These are phyloP conservation scores for Ophiostoma fasciatum DNA, from an alignment of 2,329 filamentous ascomycete species.

Conservation along the genomic window DNA sequence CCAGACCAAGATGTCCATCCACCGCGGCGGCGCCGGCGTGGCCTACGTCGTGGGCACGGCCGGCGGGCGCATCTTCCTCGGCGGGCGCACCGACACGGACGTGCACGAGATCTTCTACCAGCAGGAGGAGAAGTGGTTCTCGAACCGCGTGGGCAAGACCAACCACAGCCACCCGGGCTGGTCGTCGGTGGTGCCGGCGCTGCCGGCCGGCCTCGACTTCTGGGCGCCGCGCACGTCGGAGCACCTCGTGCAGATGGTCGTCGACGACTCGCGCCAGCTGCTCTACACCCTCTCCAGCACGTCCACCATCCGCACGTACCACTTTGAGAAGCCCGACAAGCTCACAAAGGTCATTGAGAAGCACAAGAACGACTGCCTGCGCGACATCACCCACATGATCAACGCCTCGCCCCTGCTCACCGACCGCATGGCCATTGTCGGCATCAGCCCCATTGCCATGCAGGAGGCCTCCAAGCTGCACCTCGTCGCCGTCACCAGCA, in stretches of 20 bases:
- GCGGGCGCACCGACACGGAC: constrained; percentile 65
- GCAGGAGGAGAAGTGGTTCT: constrained; percentile 95
- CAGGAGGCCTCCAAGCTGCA: constrained; percentile 71
- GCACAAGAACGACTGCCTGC: constrained; percentile 43
- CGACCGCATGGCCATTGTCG: constrained; percentile 58
- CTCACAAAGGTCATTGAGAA: constrained; percentile 52
- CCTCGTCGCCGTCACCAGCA: constrained; percentile 78
- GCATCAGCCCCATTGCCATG: constrained; percentile 71
- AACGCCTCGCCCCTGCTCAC: constrained; percentile 56
- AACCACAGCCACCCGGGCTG: constrained; percentile 72
- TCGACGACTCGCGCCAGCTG: constrained; percentile 78
- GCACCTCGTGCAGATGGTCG: constrained; percentile 60
- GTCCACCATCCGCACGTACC: constrained; percentile 83
- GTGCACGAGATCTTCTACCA: constrained; percentile 93
- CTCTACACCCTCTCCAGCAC: constrained; percentile 81
- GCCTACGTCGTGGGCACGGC: constrained; percentile 67
- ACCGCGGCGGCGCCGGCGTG: constrained; percentile 62
- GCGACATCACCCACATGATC: constrained; percentile 77
- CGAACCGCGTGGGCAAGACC: constrained; percentile 70
- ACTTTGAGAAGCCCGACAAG: constrained; percentile 55
- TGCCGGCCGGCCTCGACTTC: constrained; percentile 28
- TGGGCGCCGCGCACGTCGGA: constrained; percentile 41
- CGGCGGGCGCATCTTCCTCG: constrained; percentile 86
- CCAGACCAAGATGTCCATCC: constrained; percentile 72
- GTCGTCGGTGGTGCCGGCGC: constrained; percentile 44